A percentile compares a stretch with the other conserved stretches of the same genome.
These are phyloP conservation scores for Sporodiniella umbellata DNA, from an alignment of 371 early-diverging fungal species.

Conservation along the genomic window DNA sequence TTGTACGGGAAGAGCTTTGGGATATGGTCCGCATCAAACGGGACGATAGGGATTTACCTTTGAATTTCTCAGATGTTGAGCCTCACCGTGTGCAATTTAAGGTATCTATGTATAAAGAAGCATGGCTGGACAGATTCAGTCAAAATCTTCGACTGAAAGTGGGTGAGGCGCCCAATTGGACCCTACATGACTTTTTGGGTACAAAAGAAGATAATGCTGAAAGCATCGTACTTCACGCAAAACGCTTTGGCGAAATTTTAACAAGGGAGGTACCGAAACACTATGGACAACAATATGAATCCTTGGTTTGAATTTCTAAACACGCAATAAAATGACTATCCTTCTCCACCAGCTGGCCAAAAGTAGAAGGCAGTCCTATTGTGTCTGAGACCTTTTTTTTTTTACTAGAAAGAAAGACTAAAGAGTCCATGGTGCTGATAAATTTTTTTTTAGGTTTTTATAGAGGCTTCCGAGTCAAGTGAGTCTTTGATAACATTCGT, in stretches of 20 bases:
- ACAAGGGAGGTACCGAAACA: conserved; percentile 25
- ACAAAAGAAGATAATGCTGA: conserved; percentile 22
- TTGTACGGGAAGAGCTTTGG: conserved; percentile 43
- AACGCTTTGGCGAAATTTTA: conserved; percentile 23
- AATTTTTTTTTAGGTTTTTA: too few relatives aligned
- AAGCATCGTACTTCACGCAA: conserved; percentile 19
- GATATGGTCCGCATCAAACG: conserved; percentile 18
- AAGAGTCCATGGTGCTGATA: too few relatives aligned
- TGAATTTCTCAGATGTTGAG: conserved; percentile 19
- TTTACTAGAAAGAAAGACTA: too few relatives aligned
- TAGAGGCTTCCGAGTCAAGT: too few relatives aligned
- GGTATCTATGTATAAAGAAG: conserved; percentile 31
- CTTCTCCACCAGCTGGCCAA: too few relatives aligned
- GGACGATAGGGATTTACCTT: conserved; percentile 20
- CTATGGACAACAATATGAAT: conserved; percentile 14
- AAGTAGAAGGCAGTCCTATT: too few relatives aligned
- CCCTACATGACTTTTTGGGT: conserved; percentile 26
- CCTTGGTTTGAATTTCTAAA: not conserved
- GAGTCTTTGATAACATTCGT: too few relatives aligned
- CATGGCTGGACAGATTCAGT: conserved; percentile 36
- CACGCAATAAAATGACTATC: too few relatives aligned
- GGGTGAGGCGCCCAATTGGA: conserved; percentile 47
- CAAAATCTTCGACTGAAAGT: conserved; percentile 32
- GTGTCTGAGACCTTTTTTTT: too few relatives aligned
- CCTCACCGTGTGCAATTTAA: conserved; percentile 30